Evolutionary conservation across 108 stramenopile genomes (phyloP).

Genomic region (Pseudonitzschia multiseries): DNA sequence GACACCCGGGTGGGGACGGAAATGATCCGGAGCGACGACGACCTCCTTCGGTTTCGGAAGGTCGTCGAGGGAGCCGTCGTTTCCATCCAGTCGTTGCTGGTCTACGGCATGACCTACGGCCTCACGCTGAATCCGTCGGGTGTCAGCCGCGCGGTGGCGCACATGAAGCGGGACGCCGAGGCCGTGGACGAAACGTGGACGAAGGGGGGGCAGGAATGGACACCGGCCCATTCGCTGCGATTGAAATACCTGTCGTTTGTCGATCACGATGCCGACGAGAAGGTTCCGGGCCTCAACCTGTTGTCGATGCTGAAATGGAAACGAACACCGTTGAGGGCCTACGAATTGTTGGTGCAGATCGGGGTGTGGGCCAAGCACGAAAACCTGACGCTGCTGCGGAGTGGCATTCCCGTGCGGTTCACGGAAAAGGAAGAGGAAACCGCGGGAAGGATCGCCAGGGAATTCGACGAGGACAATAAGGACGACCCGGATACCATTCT

Average conservation of each 20-base stretch:
- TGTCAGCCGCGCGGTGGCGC: slow-evolving; percentile 47
- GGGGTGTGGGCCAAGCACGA: slow-evolving; percentile 62
- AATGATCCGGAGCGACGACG: not conserved
- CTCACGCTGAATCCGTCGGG: slow-evolving; percentile 55
- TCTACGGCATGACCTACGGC: slow-evolving; percentile 63
- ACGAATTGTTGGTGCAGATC: slow-evolving; percentile 60
- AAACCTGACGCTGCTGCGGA: slow-evolving; percentile 64
- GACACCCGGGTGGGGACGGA: not conserved
- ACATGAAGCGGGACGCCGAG: slow-evolving; percentile 36
- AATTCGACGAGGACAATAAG: not conserved
- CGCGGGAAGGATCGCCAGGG: slow-evolving; percentile 27
- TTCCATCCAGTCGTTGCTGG: slow-evolving; percentile 60
- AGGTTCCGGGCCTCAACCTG: slow-evolving; percentile 43
- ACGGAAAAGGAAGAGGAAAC: slow-evolving; percentile 37
- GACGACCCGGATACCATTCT: slow-evolving; percentile 59
- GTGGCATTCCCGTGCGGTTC: slow-evolving; percentile 72
- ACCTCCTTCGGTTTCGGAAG: not conserved
- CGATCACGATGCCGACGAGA: slow-evolving; percentile 26
- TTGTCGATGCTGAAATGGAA: slow-evolving; percentile 52
- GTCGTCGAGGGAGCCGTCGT: slow-evolving; percentile 52
- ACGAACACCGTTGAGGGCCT: slow-evolving; percentile 63
- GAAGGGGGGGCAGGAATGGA: slow-evolving; percentile 8
- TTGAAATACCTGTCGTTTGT: slow-evolving; percentile 48
- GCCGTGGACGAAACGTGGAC: not conserved
- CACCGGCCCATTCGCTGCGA: slow-evolving; percentile 21